Evolutionary conservation across 179 eudicot genomes (phyloP).

Genomic region (Spinacia oleracea): DNA sequence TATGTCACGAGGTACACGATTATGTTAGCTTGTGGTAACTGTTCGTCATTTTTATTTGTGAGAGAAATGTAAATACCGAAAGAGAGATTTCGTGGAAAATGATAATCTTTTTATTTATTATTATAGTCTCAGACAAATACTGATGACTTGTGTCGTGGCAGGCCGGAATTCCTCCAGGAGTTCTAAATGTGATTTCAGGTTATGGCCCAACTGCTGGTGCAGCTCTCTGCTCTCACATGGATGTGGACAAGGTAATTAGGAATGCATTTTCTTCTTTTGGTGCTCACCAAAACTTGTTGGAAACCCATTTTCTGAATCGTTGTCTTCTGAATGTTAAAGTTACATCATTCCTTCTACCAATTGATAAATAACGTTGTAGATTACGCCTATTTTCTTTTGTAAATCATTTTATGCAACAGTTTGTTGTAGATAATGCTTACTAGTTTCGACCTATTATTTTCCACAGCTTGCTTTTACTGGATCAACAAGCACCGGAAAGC

Average conservation of each 20-base stretch:
- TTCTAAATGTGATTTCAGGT: constrained; percentile 65
- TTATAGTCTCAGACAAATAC: background rate
- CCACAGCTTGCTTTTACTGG: constrained; percentile 59
- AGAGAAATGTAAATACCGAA: background rate
- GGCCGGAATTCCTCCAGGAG: constrained; percentile 85
- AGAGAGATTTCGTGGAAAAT: background rate
- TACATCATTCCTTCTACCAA: background rate
- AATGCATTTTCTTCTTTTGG: background rate
- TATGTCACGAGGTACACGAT: constrained; percentile 37
- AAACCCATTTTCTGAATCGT: background rate
- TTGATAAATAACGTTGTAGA: background rate
- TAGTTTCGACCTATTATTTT: background rate
- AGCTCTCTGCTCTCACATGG: constrained; percentile 73
- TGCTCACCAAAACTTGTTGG: background rate
- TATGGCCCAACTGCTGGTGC: constrained; percentile 82
- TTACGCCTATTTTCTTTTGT: too few relatives aligned
- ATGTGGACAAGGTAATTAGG: constrained; percentile 59
- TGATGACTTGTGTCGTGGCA: constrained; percentile 17
- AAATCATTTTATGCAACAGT: background rate
- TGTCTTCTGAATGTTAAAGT: background rate
- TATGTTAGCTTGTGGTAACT: background rate
- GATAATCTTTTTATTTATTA: background rate
- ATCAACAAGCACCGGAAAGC: constrained; percentile 55
- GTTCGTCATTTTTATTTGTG: background rate
- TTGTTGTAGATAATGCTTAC: background rate